Base-by-base conservation (phyloP, 768 basidiomycete species). In the Serendipita indica region DNA sequence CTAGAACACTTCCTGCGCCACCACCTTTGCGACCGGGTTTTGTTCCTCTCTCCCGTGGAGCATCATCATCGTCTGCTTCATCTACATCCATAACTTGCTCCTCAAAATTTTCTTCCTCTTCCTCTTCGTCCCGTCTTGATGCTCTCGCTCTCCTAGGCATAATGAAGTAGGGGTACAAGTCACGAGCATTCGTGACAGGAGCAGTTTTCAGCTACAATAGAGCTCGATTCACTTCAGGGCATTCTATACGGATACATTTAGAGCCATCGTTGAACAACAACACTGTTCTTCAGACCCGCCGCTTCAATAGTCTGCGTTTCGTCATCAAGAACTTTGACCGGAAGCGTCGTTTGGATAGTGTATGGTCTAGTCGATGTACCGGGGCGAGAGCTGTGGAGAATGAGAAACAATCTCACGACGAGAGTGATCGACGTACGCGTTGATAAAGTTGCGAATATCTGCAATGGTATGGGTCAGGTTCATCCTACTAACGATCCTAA, bases 381-480 rank as follows among this genome's bases (percentile, higher is more conserved):
- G 0, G 88, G 83, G 7, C 81, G 79, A 4, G 90, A 80, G 1
- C 87, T 91, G 60, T 10, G 7, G 41, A 32, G 43, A 28, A 57
- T 32, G 30, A 37, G 33, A 18, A 22, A 33, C 14, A n/a, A 18
- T 33, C 18, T 22, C 20, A n/a, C 32, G 30, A 49, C 3, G 20
- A 56, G 34, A 56, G 20, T 52, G 7, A 7, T 27, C 20, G 13
- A 82, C 89, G 43, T 67, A 93, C 89, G 87, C 86, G 64, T 92
- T 86, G 73, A 97, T 90, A 66, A 89, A 92, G 64, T 75, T 81
- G 60, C 90, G 74, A 57, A 96, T 76, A 67, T 96, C 90, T 16
- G 78, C 76, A 2, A 96, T 83, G 0, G 87, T 94, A 66, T 97
- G 91, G 2, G 84, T 84, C 61, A 90, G 72, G 69, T 98, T 98